These are phyloP conservation scores for Akanthomyces dipterigenus DNA, from an alignment of 2,329 filamentous ascomycete species.

Conservation along the genomic window DNA sequence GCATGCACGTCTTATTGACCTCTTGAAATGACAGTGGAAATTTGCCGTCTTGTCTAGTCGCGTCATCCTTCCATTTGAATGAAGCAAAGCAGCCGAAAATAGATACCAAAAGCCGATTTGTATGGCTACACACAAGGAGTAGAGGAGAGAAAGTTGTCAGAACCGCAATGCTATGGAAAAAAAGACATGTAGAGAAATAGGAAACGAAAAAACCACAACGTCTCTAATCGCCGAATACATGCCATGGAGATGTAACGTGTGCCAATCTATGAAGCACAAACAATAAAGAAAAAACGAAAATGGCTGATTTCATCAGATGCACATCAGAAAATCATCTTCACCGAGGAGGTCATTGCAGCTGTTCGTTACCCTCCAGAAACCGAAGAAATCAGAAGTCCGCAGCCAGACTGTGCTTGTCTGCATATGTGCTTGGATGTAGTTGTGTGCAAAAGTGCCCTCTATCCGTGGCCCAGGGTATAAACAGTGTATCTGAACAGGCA, in stretches of 20 bases:
- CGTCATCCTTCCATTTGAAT: not conserved
- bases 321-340: not conserved
- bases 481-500: slow-evolving; percentile 1
- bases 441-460: not conserved
- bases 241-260: not conserved
- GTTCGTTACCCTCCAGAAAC: not conserved
- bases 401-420: not conserved
- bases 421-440: not conserved
- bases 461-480: slow-evolving; percentile 11
- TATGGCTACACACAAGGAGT: not conserved
- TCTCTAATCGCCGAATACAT: not conserved
- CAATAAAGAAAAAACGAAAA: not conserved
- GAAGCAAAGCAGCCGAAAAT: not conserved
- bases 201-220: not conserved
- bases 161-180: slow-evolving; percentile 5
- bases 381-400: not conserved
- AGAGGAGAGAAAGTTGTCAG: not conserved
- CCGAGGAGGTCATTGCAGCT: too few species aligned
- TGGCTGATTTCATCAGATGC: not conserved
- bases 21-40: not conserved
- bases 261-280: not conserved
- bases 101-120: not conserved
- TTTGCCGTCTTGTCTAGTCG: not conserved
- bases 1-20: too few species aligned
- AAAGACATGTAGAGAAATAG: not conserved